A percentile compares a stretch with the other conserved stretches of the same genome.
Conservation (phyloP, 208 protist genomes). For the Trypanosomatidae sp. region DNA sequence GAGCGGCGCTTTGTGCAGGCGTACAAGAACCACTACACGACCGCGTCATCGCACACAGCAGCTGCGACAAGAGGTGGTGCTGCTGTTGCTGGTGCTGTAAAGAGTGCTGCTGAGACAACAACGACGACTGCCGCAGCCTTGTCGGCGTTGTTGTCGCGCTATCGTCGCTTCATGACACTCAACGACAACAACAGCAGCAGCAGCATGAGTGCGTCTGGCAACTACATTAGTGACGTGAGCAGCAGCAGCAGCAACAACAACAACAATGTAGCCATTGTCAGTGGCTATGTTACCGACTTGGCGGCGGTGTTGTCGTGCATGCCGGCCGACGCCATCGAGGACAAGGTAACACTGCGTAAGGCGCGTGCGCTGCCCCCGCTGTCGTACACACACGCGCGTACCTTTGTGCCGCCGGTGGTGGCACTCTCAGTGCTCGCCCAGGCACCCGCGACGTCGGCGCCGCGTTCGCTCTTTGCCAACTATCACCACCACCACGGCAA, state of each 20-base stretch:
- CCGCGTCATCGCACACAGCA: too few species aligned
- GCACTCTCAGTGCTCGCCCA: slow-evolving; percentile 36
- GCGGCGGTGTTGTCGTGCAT: too few species aligned
- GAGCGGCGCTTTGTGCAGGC: slow-evolving; percentile 55
- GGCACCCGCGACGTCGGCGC: slow-evolving; percentile 35
- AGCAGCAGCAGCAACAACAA: slow-evolving; percentile 16
- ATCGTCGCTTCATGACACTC: too few species aligned
- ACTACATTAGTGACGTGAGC: slow-evolving; percentile 8
- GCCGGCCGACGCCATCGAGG: too few species aligned
- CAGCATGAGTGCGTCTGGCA: slow-evolving; percentile 6
- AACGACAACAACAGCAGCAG: too few species aligned
- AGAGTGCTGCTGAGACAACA: slow-evolving; percentile 1
- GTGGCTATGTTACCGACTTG: too few species aligned
- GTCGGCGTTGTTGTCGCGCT: too few species aligned
- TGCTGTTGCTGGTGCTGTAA: too few species aligned
- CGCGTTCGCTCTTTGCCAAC: slow-evolving; percentile 29
- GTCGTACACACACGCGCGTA: slow-evolving; percentile 29
- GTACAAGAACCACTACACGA: slow-evolving; percentile 27
- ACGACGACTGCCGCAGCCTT: too few species aligned
- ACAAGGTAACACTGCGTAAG: slow-evolving; percentile 49
- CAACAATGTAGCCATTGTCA: slow-evolving; percentile 18
- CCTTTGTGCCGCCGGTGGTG: slow-evolving; percentile 42
- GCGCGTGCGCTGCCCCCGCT: slow-evolving; percentile 31
- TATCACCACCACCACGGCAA: slow-evolving; percentile 6
- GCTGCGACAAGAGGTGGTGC: too few species aligned